Conservation (phyloP, 192 early-diverging fungal species). For the Coemansia sp. region DNA sequence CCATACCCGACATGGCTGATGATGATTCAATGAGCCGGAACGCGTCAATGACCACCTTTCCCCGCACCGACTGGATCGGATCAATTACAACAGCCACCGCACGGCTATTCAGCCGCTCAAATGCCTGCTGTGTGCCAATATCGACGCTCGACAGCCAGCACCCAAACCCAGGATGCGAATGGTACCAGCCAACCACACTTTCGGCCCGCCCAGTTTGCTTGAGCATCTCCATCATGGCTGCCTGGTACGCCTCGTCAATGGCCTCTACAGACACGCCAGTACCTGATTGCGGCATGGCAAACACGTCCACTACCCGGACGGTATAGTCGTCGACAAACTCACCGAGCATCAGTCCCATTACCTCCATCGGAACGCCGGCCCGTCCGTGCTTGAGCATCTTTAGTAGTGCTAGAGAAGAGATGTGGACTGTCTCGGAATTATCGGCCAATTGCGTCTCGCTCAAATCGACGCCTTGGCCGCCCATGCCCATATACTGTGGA, state of each 20-base stretch:
- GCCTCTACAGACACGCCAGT: constrained; percentile 99
- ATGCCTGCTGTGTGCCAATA: constrained; percentile 98
- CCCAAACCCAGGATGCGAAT: constrained; percentile 99
- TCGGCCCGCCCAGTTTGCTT: constrained; percentile 99
- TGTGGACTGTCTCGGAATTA: constrained; percentile 98
- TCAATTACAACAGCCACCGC: constrained; percentile 98
- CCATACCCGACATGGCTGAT: constrained; percentile 78
- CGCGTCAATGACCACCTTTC: constrained; percentile 99
- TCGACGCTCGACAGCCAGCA: constrained; percentile 99
- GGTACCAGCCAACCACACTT: constrained; percentile 99
- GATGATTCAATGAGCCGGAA: constrained; percentile 96
- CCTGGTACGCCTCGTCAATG: constrained; percentile 98
- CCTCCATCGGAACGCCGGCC: constrained; percentile 98
- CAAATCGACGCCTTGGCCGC: constrained; percentile 41
- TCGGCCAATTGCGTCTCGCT: constrained; percentile 59
- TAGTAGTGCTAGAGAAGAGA: constrained; percentile 94
- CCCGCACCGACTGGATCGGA: constrained; percentile 99
- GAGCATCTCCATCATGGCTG: constrained; percentile 99
- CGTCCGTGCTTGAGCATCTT: constrained; percentile 97
- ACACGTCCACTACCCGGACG: constrained; percentile 97
- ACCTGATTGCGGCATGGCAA: constrained; percentile 99
- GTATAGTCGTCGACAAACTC: constrained; percentile 99
- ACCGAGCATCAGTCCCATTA: constrained; percentile 99
- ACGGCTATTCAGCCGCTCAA: constrained; percentile 89
- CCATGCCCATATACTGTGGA: constrained; percentile 41